Evolutionary conservation across 495 filamentous ascomycete genomes (phyloP).

Genomic region (Margaritispora aquatica): DNA sequence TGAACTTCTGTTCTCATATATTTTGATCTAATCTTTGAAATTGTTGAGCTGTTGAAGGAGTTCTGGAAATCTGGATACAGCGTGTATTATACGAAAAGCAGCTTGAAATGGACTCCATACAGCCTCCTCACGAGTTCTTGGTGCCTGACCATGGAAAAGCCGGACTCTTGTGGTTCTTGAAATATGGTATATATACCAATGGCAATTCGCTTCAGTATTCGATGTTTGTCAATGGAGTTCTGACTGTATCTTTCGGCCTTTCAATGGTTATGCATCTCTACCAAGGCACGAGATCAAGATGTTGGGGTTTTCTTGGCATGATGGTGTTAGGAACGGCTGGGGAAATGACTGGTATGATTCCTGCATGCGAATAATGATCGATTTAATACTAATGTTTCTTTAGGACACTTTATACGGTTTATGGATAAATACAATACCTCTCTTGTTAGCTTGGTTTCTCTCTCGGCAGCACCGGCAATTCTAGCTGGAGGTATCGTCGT

Average conservation of each 20-base stretch:
- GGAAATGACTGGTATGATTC: not conserved
- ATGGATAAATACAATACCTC: too few species aligned
- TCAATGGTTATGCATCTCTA: not conserved
- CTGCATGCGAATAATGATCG: too few species aligned
- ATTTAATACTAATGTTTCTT: too few species aligned
- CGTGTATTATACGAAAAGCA: not conserved
- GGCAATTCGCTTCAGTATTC: not conserved
- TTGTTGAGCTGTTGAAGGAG: not conserved
- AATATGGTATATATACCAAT: not conserved
- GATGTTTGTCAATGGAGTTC: not conserved
- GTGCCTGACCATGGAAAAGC: not conserved
- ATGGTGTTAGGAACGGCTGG: not conserved
- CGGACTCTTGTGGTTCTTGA: not conserved
- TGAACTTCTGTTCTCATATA: not conserved
- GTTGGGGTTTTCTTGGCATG: not conserved
- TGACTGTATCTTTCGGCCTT: not conserved
- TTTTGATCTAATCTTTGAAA: not conserved
- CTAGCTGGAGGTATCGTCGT: too few species aligned
- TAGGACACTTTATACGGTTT: too few species aligned
- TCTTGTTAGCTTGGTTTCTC: too few species aligned
- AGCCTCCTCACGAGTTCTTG: not conserved
- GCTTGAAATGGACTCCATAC: not conserved
- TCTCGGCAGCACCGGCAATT: too few species aligned
- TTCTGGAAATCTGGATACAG: not conserved
- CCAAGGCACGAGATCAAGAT: not conserved